Conservation (phyloP, 208 protist genomes). For the Acanthamoeba triangularis region DNA sequence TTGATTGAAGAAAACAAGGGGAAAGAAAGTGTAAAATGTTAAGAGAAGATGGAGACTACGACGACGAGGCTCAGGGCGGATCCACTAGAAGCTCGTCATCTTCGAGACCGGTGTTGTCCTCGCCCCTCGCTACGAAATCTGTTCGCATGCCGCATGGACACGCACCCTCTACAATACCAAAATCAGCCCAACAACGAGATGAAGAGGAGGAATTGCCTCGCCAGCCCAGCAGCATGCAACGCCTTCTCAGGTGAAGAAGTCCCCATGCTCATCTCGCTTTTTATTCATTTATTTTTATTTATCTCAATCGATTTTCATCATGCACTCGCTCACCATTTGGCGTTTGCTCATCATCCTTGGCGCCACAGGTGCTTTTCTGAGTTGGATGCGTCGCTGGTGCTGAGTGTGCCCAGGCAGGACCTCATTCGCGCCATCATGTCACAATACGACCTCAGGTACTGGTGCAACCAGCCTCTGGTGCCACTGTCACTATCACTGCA, state of each 20-base stretch:
- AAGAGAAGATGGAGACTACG: no score
- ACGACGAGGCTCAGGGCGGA: no score
- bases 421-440: conserved; percentile 20
- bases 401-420: conserved; percentile 25
- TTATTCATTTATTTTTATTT: background rate
- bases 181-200: background rate
- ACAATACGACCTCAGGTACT: conserved; percentile 46
- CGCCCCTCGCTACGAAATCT: background rate
- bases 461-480: background rate
- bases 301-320: background rate
- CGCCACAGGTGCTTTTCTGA: conserved; percentile 24
- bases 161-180: no score
- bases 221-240: conserved; percentile 26
- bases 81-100: background rate
- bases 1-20: no score
- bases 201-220: background rate
- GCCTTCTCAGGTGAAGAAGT: background rate
- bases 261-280: background rate
- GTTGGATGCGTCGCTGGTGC: conserved; percentile 42
- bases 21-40: no score
- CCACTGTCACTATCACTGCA: background rate
- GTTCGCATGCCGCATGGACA: background rate
- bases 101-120: background rate
- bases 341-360: no score
- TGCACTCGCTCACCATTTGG: background rate